A percentile compares a stretch with the other conserved stretches of the same genome.
phyloP scores from a whole-genome alignment of 345 rosid species.

The Trapa incisa region DNA sequence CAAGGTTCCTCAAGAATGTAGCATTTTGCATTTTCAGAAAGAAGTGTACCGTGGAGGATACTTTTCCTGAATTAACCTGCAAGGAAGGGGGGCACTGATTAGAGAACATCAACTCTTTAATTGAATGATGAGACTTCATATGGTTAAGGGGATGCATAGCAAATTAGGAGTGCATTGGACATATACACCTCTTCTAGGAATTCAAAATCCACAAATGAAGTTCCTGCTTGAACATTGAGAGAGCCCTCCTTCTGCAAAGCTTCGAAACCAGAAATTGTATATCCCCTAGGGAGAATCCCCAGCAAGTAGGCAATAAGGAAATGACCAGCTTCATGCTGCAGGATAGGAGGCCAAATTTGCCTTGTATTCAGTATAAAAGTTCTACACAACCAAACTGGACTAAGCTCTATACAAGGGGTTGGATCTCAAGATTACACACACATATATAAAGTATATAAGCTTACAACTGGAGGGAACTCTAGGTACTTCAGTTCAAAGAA shows the following conservation, averaged over 20 bases:
- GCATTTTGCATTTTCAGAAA: neutral
- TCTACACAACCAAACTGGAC: neutral
- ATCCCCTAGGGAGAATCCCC: conserved; percentile 73
- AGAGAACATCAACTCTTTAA: neutral
- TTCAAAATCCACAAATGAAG: conserved; percentile 79
- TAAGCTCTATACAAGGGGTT: neutral
- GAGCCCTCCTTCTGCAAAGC: conserved; percentile 86
- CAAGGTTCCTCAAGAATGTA: neutral
- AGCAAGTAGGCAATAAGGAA: conserved; percentile 79
- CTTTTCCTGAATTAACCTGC: conserved; percentile 71
- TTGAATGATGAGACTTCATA: neutral
- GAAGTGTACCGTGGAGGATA: conserved; percentile 55
- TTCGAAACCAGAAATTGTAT: conserved; percentile 60
- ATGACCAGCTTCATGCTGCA: conserved; percentile 98
- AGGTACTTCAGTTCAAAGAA: neutral
- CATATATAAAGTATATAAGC: neutral
- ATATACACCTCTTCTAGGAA: conserved; percentile 66
- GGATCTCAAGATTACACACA: neutral
- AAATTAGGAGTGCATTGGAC: neutral
- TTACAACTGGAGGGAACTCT: neutral
- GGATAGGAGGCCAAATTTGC: conserved; percentile 5
- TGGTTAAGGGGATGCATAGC: neutral
- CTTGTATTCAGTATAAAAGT: neutral
- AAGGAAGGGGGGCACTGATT: conserved; percentile 4
- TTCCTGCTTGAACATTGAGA: conserved; percentile 85